Conservation (phyloP, 257 asterid genomes). For the Rubia yunnanensis region DNA sequence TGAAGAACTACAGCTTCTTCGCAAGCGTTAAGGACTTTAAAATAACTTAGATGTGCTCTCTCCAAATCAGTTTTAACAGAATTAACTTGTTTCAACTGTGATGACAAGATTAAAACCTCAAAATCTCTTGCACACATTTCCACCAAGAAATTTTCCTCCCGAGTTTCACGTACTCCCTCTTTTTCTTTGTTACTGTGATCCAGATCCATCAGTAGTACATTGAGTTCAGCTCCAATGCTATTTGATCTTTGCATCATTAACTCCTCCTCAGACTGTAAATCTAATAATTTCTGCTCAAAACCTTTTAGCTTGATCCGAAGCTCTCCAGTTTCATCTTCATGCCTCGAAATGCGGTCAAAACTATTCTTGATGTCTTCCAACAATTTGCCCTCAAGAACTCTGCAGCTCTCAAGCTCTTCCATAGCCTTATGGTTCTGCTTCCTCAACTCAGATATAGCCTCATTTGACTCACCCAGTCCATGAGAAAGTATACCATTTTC, state of each 20-base stretch:
- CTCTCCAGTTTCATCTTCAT: conserved; percentile 67
- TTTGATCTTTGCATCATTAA: conserved; percentile 69
- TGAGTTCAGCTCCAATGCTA: conserved; percentile 69
- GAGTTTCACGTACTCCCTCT: conserved; percentile 36
- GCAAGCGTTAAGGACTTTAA: conserved; percentile 42
- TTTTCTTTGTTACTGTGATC: conserved; percentile 59
- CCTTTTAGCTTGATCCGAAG: conserved; percentile 47
- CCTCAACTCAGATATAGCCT: conserved; percentile 57
- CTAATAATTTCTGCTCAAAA: conserved; percentile 63
- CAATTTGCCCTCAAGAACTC: conserved; percentile 68
- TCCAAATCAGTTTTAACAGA: conserved; percentile 33
- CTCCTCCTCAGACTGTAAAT: conserved; percentile 72
- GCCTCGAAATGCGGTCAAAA: conserved; percentile 58
- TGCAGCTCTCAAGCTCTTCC: conserved; percentile 78
- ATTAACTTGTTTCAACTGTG: conserved; percentile 45
- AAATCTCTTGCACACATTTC: conserved; percentile 52
- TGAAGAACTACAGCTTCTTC: conserved; percentile 41
- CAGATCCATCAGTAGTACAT: conserved; percentile 56
- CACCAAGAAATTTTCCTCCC: conserved; percentile 47
- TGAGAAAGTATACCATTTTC: conserved; percentile 80
- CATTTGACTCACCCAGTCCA: conserved; percentile 68
- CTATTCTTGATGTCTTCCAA: conserved; percentile 61
- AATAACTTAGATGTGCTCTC: conserved; percentile 19
- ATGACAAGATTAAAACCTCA: conserved; percentile 42
- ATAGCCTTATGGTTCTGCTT: conserved; percentile 60